Percentiles rank a stretch among this genome's conserved stretches.
Conservation (phyloP, 192 early-diverging fungal species). For the Mortierella claussenii region DNA sequence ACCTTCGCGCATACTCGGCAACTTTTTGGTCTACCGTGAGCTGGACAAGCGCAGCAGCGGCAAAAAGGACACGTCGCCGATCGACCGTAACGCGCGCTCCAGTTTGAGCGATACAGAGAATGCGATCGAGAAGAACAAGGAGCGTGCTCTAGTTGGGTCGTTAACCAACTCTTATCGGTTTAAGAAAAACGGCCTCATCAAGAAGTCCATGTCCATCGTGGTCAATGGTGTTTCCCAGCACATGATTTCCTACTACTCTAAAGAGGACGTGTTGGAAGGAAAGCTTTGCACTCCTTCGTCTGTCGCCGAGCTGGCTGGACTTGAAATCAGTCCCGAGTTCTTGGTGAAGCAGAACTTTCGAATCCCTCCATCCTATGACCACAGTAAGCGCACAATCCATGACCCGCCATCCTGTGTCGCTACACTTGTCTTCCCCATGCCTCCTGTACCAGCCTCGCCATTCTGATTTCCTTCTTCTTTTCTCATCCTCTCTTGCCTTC, state of each 20-base stretch:
- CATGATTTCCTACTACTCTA: constrained; percentile 67
- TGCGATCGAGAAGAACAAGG: constrained; percentile 57
- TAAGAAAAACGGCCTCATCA: constrained; percentile 74
- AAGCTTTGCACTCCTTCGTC: constrained; percentile 65
- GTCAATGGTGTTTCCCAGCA: constrained; percentile 70
- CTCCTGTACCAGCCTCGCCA: too few species aligned
- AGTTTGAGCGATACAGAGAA: constrained; percentile 36
- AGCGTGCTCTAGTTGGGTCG: constrained; percentile 64
- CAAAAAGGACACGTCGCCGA: constrained; percentile 61
- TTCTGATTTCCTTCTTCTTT: not conserved
- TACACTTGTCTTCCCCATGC: too few species aligned
- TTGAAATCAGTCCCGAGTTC: constrained; percentile 68
- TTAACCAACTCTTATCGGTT: constrained; percentile 68
- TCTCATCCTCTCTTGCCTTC: too few species aligned
- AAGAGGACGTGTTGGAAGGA: constrained; percentile 62
- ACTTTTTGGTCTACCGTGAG: constrained; percentile 86
- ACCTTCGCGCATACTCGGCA: constrained; percentile 83
- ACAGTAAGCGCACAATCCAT: too few species aligned
- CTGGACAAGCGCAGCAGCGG: constrained; percentile 61
- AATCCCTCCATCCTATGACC: constrained; percentile 59
- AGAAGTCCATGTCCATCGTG: constrained; percentile 82
- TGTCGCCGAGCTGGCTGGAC: constrained; percentile 58
- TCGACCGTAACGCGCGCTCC: constrained; percentile 34
- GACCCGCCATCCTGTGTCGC: too few species aligned
- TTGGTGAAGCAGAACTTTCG: constrained; percentile 70